phyloP scores from a whole-genome alignment of 805 yeast species.

The Monosporozyma servazzii region DNA sequence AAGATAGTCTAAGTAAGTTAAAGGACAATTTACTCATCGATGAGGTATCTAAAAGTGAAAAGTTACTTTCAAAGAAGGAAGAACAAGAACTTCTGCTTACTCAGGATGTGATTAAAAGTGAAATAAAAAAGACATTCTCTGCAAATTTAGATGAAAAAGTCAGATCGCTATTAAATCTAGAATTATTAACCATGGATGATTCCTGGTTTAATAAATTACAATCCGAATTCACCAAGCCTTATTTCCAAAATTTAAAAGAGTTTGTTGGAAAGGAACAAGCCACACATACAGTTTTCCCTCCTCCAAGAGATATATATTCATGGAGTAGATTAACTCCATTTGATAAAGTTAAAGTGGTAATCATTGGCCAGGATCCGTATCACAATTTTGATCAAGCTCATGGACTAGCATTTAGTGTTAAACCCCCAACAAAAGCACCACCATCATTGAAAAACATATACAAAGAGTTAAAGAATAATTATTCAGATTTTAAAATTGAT shows the following conservation, averaged over 20 bases:
- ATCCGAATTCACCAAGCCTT: conserved; percentile 72
- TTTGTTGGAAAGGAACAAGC: conserved; percentile 45
- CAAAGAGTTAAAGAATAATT: conserved; percentile 65
- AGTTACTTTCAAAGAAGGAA: not conserved
- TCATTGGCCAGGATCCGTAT: conserved; percentile 95
- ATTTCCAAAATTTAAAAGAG: conserved; percentile 62
- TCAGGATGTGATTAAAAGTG: not conserved
- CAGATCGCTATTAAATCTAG: conserved; percentile 28
- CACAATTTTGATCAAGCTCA: conserved; percentile 92
- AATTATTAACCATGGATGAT: conserved; percentile 58
- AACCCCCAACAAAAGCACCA: conserved; percentile 77
- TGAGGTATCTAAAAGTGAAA: not conserved
- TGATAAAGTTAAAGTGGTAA: conserved; percentile 59
- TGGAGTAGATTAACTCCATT: conserved; percentile 87
- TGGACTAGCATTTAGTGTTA: conserved; percentile 89
- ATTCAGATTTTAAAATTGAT: conserved; percentile 54
- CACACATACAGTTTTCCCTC: conserved; percentile 63
- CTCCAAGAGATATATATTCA: conserved; percentile 65
- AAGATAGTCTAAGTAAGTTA: conserved; percentile 2
- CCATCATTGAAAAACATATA: conserved; percentile 82
- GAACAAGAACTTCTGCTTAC: not conserved
- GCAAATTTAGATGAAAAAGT: conserved; percentile 1
- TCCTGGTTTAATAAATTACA: conserved; percentile 71
- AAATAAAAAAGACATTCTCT: not conserved
- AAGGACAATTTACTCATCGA: not conserved